These are phyloP conservation scores for Epicoccum sorghinum DNA, from an alignment of 2,329 filamentous ascomycete genomes.

Conservation along the genomic window DNA sequence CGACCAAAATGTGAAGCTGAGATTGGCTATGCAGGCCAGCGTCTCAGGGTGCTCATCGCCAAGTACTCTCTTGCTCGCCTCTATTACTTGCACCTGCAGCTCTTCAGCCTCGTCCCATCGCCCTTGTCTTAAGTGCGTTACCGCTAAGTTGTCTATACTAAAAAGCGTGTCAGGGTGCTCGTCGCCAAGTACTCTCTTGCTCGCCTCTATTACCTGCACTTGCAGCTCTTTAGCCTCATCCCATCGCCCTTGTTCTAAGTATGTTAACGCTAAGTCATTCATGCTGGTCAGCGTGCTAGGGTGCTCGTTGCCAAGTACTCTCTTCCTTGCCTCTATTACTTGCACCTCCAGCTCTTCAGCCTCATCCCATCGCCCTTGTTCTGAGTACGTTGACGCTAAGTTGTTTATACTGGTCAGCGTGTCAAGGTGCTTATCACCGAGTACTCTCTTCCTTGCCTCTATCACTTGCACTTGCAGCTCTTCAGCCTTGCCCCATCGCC, in stretches of 20 bases:
- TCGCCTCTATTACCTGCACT: background rate
- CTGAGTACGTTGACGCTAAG: background rate
- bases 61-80: background rate
- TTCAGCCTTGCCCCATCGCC: slow-evolving; percentile 14
- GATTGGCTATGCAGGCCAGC: background rate
- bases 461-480: background rate
- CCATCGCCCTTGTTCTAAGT: background rate
- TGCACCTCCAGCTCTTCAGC: background rate
- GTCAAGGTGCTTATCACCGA: slow-evolving; percentile 10
- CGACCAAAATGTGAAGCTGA: slow-evolving; percentile 4
- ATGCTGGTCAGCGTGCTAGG: background rate
- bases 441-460: background rate
- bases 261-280: background rate
- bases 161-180: background rate
- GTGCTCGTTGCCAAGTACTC: background rate
- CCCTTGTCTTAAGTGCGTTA: background rate
- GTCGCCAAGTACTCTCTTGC: background rate
- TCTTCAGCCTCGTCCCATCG: background rate
- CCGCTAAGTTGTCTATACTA: background rate
- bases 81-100: background rate
- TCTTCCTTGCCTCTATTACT: background rate
- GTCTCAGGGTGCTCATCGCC: slow-evolving; percentile 9
- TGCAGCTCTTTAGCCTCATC: slow-evolving; percentile 15
- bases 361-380: background rate
- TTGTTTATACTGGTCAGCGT: slow-evolving; percentile 12